Evolutionary conservation across 2,329 filamentous ascomycete genomes (phyloP), one percentile per base, ranked within the genome.

Genomic region (Sporothrix brunneoviolacea): DNA sequence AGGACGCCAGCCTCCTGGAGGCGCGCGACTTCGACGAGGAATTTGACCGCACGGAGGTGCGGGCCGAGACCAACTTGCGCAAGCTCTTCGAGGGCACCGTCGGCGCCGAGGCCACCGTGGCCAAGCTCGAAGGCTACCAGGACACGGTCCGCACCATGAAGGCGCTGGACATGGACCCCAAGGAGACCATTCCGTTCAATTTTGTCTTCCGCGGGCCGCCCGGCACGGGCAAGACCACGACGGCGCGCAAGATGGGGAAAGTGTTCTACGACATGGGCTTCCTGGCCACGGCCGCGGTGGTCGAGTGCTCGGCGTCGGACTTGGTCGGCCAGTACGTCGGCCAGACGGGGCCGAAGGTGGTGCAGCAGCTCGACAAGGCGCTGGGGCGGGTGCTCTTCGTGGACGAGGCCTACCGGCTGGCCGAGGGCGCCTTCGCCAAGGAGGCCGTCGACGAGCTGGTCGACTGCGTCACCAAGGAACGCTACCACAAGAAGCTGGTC

Each of bases 211-310:
- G 78, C 0, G 84, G 85, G 0, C 79, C 79, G 8, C 59, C 60
- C 3, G 59, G 59, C 0, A 89, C 85, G 0, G 86, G 86, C 0
- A 90, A 90, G 59, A 88, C 85, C 0, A 83, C 82, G 0, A 88
- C 72, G 0, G 87, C 87, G 0, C 69, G 75, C n/a, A 85, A 83
- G 54, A 86, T 91, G 74, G 86, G 86, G 4, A 77, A 87, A 54
- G 70, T 91, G 0, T 91, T 80, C 59, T 90, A 87, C 59, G 81
- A 90, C 57, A 79, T 89, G 73, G 84, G 84, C 0, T 77, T 90
- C 30, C 66, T 91, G 0, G 66, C 1, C 73, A 79, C 55, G 70
- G 68, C 52, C 5, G 21, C 13, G 9, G 52, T 54, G 2, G 27
- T 82, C 0, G 82, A 88, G 48, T 78, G 74, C 40, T 89, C 86